phyloP scores from a whole-genome alignment of 1,284 basidiomycete genomes.

The Ustanciosporium gigantosporum region DNA sequence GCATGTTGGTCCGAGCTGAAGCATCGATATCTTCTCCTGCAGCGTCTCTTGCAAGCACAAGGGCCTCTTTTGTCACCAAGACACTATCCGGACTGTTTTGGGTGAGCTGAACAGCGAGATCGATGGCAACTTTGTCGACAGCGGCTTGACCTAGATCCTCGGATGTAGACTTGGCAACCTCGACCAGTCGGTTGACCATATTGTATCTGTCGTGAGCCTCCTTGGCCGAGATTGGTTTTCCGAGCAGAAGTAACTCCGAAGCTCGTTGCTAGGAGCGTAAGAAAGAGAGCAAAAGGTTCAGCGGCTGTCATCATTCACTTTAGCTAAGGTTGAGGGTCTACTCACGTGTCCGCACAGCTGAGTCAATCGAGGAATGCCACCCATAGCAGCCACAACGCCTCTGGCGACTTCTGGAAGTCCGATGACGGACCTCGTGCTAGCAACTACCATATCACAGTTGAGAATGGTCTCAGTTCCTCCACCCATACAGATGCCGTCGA shows the following conservation, averaged over 20 bases:
- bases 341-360: conserved; percentile 47
- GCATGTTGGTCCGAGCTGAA: conserved; percentile 66
- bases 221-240: conserved; percentile 70
- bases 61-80: conserved; percentile 71
- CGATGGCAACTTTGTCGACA: conserved; percentile 68
- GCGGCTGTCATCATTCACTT: not conserved
- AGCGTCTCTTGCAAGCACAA: conserved; percentile 38
- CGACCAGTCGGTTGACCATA: conserved; percentile 63
- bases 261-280: conserved; percentile 66
- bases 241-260: conserved; percentile 76
- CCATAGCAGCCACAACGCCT: conserved; percentile 75
- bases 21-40: conserved; percentile 66
- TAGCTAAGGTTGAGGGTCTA: not conserved
- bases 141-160: conserved; percentile 67
- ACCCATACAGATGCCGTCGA: conserved; percentile 77
- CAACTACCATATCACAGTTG: conserved; percentile 82
- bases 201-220: conserved; percentile 74
- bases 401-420: conserved; percentile 79
- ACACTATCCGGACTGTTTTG: conserved; percentile 79
- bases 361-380: conserved; percentile 66
- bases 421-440: conserved; percentile 72
- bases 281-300: conserved; percentile 2
- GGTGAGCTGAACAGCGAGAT: conserved; percentile 69
- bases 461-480: conserved; percentile 78
- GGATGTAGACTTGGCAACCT: conserved; percentile 64